These are phyloP conservation scores for Saccharomycopsis sp. DNA, from an alignment of 805 yeast species.

Conservation along the genomic window DNA sequence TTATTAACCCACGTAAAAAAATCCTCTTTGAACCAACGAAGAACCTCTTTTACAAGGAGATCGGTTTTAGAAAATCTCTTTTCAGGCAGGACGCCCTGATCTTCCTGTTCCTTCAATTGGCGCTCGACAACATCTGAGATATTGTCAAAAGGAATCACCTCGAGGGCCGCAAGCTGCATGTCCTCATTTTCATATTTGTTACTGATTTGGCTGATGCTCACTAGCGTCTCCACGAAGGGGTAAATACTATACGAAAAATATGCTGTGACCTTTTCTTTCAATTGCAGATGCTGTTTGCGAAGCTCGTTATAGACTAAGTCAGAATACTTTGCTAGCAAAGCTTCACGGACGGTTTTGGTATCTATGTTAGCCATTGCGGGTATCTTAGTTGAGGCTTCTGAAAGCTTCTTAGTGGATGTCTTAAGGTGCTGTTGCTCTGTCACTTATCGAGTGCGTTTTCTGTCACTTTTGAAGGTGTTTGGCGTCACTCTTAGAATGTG, in stretches of 20 bases:
- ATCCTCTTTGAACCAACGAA: constrained; percentile 66
- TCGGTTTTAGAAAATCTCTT: constrained; percentile 43
- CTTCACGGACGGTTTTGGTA: not conserved
- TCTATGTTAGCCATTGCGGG: no score
- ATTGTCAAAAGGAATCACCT: constrained; percentile 49
- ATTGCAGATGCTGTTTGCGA: not conserved
- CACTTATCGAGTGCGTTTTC: no score
- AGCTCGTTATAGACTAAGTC: not conserved
- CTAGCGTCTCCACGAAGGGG: not conserved
- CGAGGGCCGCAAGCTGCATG: constrained; percentile 52
- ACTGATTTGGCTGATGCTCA: constrained; percentile 1
- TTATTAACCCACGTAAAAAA: constrained; percentile 81
- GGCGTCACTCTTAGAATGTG: no score
- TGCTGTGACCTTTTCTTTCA: not conserved
- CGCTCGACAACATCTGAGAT: constrained; percentile 58
- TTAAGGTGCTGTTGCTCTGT: no score
- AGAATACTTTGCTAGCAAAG: not conserved
- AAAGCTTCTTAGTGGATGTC: no score
- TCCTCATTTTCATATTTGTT: constrained; percentile 36
- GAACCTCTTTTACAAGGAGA: constrained; percentile 47
- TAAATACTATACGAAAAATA: not conserved
- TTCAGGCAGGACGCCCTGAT: constrained; percentile 16
- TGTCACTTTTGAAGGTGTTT: no score
- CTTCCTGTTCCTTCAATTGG: constrained; percentile 30
- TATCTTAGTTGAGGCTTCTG: no score